These are phyloP conservation scores for Immersiella caudata DNA, from an alignment of 495 filamentous ascomycete species.

Conservation along the genomic window DNA sequence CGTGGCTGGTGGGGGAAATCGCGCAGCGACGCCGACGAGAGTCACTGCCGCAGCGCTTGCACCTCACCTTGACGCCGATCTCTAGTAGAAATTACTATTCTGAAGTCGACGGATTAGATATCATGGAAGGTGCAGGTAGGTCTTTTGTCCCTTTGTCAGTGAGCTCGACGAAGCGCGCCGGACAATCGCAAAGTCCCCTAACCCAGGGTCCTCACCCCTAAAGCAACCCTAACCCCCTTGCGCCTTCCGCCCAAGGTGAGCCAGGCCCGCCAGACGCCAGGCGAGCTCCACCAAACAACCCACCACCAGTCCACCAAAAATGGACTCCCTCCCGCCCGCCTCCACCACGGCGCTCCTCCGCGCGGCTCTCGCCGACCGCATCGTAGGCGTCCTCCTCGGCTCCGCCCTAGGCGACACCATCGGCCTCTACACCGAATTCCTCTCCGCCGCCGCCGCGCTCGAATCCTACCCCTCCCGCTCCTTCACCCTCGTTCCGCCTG, in stretches of 20 bases:
- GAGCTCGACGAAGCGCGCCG: no score
- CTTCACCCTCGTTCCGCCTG: slow-evolving; percentile 36
- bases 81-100: no score
- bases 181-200: no score
- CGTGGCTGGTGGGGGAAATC: neutral
- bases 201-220: neutral
- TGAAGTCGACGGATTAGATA: no score
- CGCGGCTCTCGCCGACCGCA: slow-evolving; percentile 37
- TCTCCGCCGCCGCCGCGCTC: slow-evolving; percentile 33
- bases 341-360: slow-evolving; percentile 24
- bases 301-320: neutral
- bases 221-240: neutral
- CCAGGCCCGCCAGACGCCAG: no score
- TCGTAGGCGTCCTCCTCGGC: slow-evolving; percentile 45
- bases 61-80: no score
- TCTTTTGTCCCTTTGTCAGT: no score
- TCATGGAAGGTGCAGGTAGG: no score
- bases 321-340: slow-evolving; percentile 3
- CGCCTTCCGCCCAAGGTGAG: no score
- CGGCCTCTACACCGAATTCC: slow-evolving; percentile 54
- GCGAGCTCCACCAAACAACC: neutral
- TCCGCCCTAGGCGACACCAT: slow-evolving; percentile 54
- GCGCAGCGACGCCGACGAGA: neutral
- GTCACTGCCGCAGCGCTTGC: neutral
- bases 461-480: slow-evolving; percentile 36